Conservation (phyloP, 495 filamentous ascomycete species). For the Schizothecium vesticola region DNA sequence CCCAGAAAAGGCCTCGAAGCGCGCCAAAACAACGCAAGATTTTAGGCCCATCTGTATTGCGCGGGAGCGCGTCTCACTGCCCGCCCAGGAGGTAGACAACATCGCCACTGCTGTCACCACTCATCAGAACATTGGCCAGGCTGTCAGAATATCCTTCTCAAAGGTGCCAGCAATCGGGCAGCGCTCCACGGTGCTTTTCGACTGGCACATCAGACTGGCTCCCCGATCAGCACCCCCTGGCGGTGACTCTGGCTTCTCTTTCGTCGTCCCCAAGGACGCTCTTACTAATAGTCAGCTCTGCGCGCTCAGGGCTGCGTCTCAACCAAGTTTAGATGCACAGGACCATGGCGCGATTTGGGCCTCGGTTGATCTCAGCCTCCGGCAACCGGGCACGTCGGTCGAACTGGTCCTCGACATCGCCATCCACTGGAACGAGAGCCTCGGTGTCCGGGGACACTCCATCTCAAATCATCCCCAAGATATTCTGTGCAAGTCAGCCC, state of each 20-base stretch:
- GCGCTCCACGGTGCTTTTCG: neutral
- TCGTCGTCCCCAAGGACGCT: neutral
- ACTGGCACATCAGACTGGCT: slow-evolving; percentile 12
- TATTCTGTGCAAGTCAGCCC: slow-evolving; percentile 14
- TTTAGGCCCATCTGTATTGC: slow-evolving; percentile 22
- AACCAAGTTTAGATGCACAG: slow-evolving; percentile 7
- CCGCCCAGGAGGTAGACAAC: neutral
- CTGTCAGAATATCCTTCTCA: neutral
- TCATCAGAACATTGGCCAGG: slow-evolving; percentile 12
- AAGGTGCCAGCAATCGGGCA: neutral
- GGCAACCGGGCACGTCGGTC: slow-evolving; percentile 15
- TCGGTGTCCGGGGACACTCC: slow-evolving; percentile 12
- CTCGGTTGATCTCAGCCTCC: slow-evolving; percentile 8
- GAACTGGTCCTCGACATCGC: slow-evolving; percentile 15
- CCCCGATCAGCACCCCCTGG: slow-evolving; percentile 11
- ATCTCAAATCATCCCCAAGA: slow-evolving; percentile 12
- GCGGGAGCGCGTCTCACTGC: slow-evolving; percentile 17
- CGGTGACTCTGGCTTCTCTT: neutral
- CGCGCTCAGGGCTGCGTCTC: slow-evolving; percentile 13
- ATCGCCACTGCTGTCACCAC: neutral
- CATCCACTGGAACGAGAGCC: slow-evolving; percentile 24
- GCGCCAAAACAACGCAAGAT: slow-evolving; percentile 9
- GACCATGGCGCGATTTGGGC: slow-evolving; percentile 25
- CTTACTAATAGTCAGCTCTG: slow-evolving; percentile 1
- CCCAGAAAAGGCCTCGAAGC: slow-evolving; percentile 17